Conservation (phyloP, 2,329 filamentous ascomycete species). For the Mycogone perniciosa region DNA sequence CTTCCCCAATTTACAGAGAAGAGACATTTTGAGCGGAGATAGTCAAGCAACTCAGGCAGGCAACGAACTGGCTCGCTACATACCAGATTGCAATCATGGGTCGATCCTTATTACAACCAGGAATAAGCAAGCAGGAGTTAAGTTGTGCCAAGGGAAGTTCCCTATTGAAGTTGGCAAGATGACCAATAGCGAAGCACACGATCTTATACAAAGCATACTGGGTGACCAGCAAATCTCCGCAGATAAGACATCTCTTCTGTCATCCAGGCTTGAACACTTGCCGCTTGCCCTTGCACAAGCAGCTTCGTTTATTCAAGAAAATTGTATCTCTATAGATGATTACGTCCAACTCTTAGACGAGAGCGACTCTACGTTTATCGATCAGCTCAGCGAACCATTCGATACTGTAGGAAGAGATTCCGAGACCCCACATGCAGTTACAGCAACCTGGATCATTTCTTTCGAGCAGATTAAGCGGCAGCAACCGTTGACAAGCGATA, state of each 20-base stretch:
- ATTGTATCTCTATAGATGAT: conserved; percentile 17
- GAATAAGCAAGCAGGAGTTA: conserved; percentile 22
- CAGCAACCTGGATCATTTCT: conserved; percentile 26
- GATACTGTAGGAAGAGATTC: conserved; percentile 24
- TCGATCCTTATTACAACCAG: conserved; percentile 27
- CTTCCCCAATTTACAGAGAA: background rate
- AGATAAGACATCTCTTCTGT: conserved; percentile 15
- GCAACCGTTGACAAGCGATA: conserved; percentile 18
- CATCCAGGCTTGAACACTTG: conserved; percentile 23
- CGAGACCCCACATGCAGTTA: conserved; percentile 20
- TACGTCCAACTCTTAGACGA: conserved; percentile 25
- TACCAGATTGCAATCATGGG: conserved; percentile 26
- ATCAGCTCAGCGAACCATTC: conserved; percentile 26
- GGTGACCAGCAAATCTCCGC: background rate
- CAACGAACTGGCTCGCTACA: conserved; percentile 10
- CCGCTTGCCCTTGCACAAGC: conserved; percentile 31
- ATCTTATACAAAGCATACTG: conserved; percentile 21
- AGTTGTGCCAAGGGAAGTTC: conserved; percentile 14
- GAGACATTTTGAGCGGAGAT: too few species aligned
- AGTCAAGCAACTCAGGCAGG: background rate
- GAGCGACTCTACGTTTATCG: conserved; percentile 18
- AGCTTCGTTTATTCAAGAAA: conserved; percentile 27
- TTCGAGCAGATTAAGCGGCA: conserved; percentile 25
- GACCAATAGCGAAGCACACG: conserved; percentile 19
- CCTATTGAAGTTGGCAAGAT: conserved; percentile 23